Conservation (phyloP, 805 yeast genomes). For the Wickerhamiella azyma region DNA sequence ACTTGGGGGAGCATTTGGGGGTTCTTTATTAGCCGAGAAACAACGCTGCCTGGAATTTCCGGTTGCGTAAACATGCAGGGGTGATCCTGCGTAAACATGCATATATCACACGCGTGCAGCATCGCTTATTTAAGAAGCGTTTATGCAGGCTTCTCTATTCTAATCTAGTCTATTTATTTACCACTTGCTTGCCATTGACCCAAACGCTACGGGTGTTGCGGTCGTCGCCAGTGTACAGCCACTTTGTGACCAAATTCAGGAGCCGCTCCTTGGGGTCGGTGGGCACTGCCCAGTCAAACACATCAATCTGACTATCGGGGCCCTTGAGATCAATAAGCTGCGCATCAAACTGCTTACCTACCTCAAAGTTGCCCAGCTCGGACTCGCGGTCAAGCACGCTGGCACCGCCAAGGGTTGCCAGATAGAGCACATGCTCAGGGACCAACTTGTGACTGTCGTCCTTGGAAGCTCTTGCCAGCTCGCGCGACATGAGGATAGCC, state of each 20-base stretch:
- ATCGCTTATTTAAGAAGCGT: constrained; percentile 9
- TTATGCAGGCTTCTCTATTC: neutral
- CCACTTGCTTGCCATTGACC: constrained; percentile 63
- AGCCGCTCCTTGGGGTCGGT: constrained; percentile 27
- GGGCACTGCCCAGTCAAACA: constrained; percentile 44
- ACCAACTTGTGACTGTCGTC: constrained; percentile 38
- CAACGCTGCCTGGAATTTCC: neutral
- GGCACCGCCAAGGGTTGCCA: constrained; percentile 90
- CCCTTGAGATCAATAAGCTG: constrained; percentile 56
- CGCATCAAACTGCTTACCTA: constrained; percentile 73
- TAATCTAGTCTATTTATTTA: constrained; percentile 25
- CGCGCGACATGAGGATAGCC: constrained; percentile 59
- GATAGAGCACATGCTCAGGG: constrained; percentile 56
- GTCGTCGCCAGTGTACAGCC: constrained; percentile 93
- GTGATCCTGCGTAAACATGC: neutral
- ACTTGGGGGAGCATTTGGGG: neutral
- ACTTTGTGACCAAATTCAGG: constrained; percentile 56
- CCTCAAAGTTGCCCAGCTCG: constrained; percentile 52
- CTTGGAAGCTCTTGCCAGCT: constrained; percentile 43
- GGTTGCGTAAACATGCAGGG: neutral
- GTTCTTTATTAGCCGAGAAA: neutral
- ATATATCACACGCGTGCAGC: neutral
- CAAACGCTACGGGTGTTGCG: constrained; percentile 70
- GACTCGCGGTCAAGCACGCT: constrained; percentile 45
- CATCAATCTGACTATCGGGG: constrained; percentile 49